Evolutionary conservation across 306 rosid species (phyloP), one percentile per base, ranked within the genome.

Genomic region (Cicer chorassanicum): DNA sequence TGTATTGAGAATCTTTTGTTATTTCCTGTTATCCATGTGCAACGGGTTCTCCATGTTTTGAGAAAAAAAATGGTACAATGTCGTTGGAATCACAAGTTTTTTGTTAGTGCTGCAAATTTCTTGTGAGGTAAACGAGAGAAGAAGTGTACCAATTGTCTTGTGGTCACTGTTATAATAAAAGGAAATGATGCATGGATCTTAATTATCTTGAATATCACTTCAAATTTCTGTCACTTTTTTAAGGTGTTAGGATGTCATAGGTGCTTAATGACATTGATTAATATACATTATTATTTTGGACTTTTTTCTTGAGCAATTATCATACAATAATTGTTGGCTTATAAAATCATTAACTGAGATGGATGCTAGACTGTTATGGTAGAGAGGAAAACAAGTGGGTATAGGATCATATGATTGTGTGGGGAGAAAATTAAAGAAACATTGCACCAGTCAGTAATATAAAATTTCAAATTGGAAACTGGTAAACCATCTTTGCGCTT

Each of bases 41-140:
- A 29, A 67, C 45, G 71, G 61, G 11, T 64, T 61, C 11, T 71
- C 45, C 57, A 15, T 21, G 65, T 46, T 70, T 75, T 81, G 66
- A 39, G 84, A 2, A 21, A 40, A 63, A 70, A 53, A 63, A 69
- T 13, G 42, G 60, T 12, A 43, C 66, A 19, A 21, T 60, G 38
- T 40, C 50, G 16, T 68, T 74, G 38, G 72, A 49, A 12, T 15
- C 65, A 10, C 34, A 29, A 48, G 13, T 15, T 68, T 68, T 72
- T 44, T 81, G 45, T 36, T 36, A 49, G 41, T 21, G 24, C 14
- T 44, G 49, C 13, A 36, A 72, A 18, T 64, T 72, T 18, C 43
- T 16, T 0, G 8, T 14, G 14, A 40, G 72, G 51, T 43, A 12
- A 18, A 29, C 9, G 38, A 21, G 51, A 50, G 60, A 44, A 62